phyloP scores from a whole-genome alignment of 177 flowering plant species.

The Tripterygium wilfordii region DNA sequence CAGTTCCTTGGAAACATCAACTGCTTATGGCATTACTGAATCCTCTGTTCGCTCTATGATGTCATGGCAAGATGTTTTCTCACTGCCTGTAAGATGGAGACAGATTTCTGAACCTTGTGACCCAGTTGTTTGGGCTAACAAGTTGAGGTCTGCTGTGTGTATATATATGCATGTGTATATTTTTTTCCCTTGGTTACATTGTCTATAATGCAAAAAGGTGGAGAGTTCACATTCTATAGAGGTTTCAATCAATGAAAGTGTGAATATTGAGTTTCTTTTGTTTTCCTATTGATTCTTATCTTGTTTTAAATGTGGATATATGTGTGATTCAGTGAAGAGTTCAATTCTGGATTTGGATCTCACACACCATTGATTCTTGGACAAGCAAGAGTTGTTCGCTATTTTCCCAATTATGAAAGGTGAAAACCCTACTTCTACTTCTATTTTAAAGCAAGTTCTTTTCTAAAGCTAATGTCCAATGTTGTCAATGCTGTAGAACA shows the following conservation, averaged over 20 bases:
- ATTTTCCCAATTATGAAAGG: conserved; percentile 80
- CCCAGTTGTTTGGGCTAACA: conserved; percentile 94
- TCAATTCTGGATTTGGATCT: conserved; percentile 93
- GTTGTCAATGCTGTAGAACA: conserved; percentile 44
- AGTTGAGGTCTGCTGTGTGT: conserved; percentile 92
- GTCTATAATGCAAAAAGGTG: too few relatives aligned
- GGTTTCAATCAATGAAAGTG: too few relatives aligned
- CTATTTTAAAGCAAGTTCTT: too few relatives aligned
- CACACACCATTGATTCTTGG: conserved; percentile 88
- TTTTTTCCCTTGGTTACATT: too few relatives aligned
- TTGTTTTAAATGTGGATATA: conserved; percentile 4
- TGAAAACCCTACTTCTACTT: conserved; percentile 17
- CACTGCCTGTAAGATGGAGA: conserved; percentile 92
- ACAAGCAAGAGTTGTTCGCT: conserved; percentile 90
- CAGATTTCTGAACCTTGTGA: conserved; percentile 99
- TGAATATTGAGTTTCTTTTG: too few relatives aligned
- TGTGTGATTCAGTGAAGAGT: conserved; percentile 74
- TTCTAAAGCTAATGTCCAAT: neutral
- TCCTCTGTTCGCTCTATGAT: conserved; percentile 41
- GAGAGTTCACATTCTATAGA: too few relatives aligned
- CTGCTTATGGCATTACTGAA: conserved; percentile 46
- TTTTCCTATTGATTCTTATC: too few relatives aligned
- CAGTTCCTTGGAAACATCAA: conserved; percentile 62
- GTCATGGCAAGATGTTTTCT: conserved; percentile 85
- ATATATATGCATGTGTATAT: too few relatives aligned